Base-by-base conservation (phyloP, 139 green algal genomes). In the Diplosphaera chodatii region DNA sequence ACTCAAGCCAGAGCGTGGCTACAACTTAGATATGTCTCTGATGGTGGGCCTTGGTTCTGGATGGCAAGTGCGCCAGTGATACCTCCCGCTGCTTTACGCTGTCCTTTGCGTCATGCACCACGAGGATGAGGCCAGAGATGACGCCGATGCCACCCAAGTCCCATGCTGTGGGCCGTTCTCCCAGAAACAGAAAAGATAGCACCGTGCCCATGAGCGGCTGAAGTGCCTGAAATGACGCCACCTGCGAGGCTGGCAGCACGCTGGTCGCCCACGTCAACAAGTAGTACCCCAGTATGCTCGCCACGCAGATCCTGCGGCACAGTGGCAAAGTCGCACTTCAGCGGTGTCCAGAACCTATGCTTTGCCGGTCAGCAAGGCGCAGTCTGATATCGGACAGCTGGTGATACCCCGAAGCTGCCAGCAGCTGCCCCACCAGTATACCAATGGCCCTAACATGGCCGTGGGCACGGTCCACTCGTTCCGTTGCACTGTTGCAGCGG, bases 181-280 rank as follows among this genome's bases (percentile, higher is more conserved):
- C 74, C 22, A 92, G 79, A 25, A 88, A 73, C 16, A 67, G 16
- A 34, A 84, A 87, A 28, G 80, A 85, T 40, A 92, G 74, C 40
- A 88, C 18, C 20, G 83, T 87, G 28, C 87, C 87, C 18, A 90
- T 66, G 32, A 91, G 84, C 32, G 87, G 87, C 76, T 92, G 87
- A 59, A 91, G 63, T 67, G 85, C 89, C 71, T 89, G 84, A 71
- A 89, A 91, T 1, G 85, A 67, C 8, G 86, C 86, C 66, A 91
- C 86, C 71, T 90, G 86, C 13, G 81, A 87, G 1, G 86, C 85
- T 6, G 85, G 83, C 32, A 92, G 72, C 34, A 77, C 55, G 27
- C 74, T 70, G 41, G 82, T 89, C 37, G 82, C 81, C 79, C 81
- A 90, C 3, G 87, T 85, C 18, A 91, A 78, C 3, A 82, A 72